These are phyloP conservation scores for Raffaelea arxii DNA, from an alignment of 2,329 filamentous ascomycete genomes.

Conservation along the genomic window DNA sequence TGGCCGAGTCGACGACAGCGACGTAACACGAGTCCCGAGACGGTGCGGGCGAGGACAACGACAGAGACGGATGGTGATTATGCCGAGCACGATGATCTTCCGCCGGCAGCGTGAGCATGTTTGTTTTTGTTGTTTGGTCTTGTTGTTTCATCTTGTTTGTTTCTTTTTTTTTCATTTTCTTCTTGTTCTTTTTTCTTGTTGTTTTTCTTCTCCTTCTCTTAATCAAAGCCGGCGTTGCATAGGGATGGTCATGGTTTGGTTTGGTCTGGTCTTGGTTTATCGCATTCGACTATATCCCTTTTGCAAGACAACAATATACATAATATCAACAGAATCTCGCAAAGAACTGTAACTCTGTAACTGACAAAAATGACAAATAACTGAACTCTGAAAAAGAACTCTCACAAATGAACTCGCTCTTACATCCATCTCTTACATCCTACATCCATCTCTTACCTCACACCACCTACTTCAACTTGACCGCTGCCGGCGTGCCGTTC, in stretches of 20 bases:
- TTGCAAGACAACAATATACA: too few relatives aligned
- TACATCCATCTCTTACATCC: conserved; percentile 6
- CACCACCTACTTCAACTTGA: background rate
- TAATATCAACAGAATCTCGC: too few relatives aligned
- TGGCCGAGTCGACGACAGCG: conserved; percentile 18
- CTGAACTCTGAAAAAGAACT: too few relatives aligned
- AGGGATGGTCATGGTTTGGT: too few relatives aligned
- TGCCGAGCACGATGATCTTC: background rate
- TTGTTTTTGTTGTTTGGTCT: background rate
- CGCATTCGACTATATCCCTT: too few relatives aligned
- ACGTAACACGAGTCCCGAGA: conserved; percentile 6
- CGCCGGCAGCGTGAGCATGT: background rate
- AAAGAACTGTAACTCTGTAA: too few relatives aligned
- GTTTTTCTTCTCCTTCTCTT: background rate
- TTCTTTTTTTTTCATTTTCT: background rate
- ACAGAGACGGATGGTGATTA: background rate
- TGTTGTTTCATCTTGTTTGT: background rate
- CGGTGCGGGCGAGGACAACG: background rate
- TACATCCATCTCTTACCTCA: background rate
- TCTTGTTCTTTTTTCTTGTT: background rate
- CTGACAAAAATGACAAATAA: too few relatives aligned
- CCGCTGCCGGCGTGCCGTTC: conserved; percentile 9
- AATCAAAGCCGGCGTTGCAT: too few relatives aligned
- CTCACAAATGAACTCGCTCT: too few relatives aligned
- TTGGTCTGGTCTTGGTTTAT: too few relatives aligned